phyloP scores from a whole-genome alignment of 2,329 filamentous ascomycete species.

The Ophiosphaerella herpotricha region DNA sequence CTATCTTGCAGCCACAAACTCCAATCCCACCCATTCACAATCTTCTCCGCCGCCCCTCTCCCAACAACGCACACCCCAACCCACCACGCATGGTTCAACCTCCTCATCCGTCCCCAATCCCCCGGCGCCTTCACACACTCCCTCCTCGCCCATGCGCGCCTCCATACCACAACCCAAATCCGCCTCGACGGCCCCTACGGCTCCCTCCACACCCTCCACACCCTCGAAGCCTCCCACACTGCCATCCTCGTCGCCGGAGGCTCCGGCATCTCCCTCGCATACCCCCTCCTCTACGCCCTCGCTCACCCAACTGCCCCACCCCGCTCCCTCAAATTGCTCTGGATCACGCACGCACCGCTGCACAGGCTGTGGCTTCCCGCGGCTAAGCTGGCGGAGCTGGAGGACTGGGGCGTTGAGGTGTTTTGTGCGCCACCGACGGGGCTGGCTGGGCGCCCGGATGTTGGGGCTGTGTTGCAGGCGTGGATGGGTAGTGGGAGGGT shows the following conservation, averaged over 20 bases:
- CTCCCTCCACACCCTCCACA: conserved; percentile 59
- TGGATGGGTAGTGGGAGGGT: conserved; percentile 45
- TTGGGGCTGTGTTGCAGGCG: conserved; percentile 50
- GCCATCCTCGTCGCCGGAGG: conserved; percentile 66
- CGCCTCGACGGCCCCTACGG: conserved; percentile 70
- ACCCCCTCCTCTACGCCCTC: conserved; percentile 63
- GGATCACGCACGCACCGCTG: conserved; percentile 60
- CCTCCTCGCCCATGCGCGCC: conserved; percentile 58
- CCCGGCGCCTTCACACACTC: conserved; percentile 60
- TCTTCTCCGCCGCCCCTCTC: conserved; percentile 62
- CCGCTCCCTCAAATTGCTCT: conserved; percentile 57
- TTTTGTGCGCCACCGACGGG: conserved; percentile 60
- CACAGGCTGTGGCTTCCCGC: conserved; percentile 61
- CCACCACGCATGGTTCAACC: conserved; percentile 57
- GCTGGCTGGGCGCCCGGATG: conserved; percentile 60
- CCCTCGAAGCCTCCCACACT: conserved; percentile 56
- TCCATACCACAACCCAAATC: conserved; percentile 51
- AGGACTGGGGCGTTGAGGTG: conserved; percentile 56
- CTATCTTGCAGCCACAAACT: conserved; percentile 58
- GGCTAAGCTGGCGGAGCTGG: conserved; percentile 56
- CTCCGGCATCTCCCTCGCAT: conserved; percentile 67
- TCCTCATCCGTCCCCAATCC: conserved; percentile 64
- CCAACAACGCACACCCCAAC: too few species aligned
- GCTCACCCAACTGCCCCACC: neutral
- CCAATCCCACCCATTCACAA: conserved; percentile 70